Evolutionary conservation across 1,284 basidiomycete species (phyloP).

Genomic region (Cutaneotrichosporon cavernicola): DNA sequence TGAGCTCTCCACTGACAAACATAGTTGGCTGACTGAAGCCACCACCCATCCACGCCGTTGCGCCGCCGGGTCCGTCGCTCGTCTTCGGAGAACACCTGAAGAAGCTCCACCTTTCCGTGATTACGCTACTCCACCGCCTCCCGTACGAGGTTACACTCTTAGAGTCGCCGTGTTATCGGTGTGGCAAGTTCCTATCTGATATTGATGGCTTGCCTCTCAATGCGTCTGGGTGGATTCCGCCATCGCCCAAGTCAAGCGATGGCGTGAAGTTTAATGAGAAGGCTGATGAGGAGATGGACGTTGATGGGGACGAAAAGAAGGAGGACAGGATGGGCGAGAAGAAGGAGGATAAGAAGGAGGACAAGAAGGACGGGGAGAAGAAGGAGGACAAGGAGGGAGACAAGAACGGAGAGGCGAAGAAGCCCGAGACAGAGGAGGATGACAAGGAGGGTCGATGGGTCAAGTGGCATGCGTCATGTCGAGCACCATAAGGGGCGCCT

Average conservation of each 20-base stretch:
- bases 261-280: conserved; percentile 3
- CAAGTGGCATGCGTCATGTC: conserved; percentile 18
- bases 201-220: conserved; percentile 20
- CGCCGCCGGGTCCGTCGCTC: conserved; percentile 17
- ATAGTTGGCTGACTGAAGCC: conserved; percentile 14
- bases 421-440: conserved; percentile 41
- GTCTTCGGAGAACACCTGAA: conserved; percentile 17
- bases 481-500: neutral
- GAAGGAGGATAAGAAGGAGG: conserved; percentile 40
- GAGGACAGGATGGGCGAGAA: neutral
- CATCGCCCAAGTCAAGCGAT: conserved; percentile 2
- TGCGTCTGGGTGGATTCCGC: conserved; percentile 13
- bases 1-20: conserved; percentile 5
- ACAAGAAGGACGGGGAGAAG: conserved; percentile 4
- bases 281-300: conserved; percentile 4
- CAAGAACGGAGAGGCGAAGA: conserved; percentile 7
- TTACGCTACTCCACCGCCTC: conserved; percentile 19
- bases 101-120: conserved; percentile 15
- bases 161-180: conserved; percentile 18
- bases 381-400: conserved; percentile 10
- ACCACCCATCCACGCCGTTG: conserved; percentile 25
- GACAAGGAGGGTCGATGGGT: conserved; percentile 21
- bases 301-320: conserved; percentile 5
- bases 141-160: conserved; percentile 9
- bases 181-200: conserved; percentile 16